phyloP scores from a whole-genome alignment of 78 protist species.

The slime mould (Dictyostelium discoideum) region dicty_2.7 NC_007091.3:2432501-2433000 shows the following conservation, averaged over 20 bases:
- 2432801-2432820: constrained; percentile 77
- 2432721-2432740: constrained; percentile 51
- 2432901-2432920: constrained; percentile 85
- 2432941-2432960: constrained; percentile 77
- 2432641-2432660: no score
- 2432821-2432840: constrained; percentile 77
- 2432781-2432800: constrained; percentile 71
- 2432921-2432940: constrained; percentile 75
- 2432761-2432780: constrained; percentile 79
- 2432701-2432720: no score
- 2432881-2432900: constrained; percentile 81
- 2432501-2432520: constrained; percentile 53
- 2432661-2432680: neutral
- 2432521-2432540: constrained; percentile 11
- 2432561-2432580: constrained; percentile 69
- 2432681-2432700: no score
- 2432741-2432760: constrained; percentile 73
- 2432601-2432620: no score
- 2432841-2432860: constrained; percentile 85
- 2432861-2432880: constrained; percentile 88
- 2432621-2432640: no score
- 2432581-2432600: neutral
- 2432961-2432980: constrained; percentile 83
- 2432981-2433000: constrained; percentile 81
- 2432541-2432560: constrained; percentile 66